Conservation (phyloP, 225 moss, liverwort and hornwort genomes). For the Marchantia polymorpha region DNA sequence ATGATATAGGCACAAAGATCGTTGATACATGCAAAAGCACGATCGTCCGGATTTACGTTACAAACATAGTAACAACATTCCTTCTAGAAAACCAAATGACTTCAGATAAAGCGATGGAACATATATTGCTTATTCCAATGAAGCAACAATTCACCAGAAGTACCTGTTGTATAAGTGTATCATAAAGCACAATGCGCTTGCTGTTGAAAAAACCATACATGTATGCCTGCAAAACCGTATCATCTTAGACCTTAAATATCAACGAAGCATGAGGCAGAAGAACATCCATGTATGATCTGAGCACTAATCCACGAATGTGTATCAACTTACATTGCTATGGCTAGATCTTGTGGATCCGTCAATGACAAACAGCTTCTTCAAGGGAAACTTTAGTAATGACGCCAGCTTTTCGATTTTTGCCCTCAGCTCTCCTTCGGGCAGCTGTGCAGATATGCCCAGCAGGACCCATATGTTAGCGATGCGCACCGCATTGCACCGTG, state of each 20-base stretch:
- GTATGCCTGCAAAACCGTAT: constrained; percentile 50
- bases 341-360: constrained; percentile 92
- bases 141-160: not conserved
- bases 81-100: no score
- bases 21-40: not conserved
- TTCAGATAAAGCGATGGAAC: not conserved
- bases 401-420: constrained; percentile 88
- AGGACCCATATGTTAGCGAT: constrained; percentile 2
- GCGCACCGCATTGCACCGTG: not conserved
- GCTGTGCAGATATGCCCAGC: constrained; percentile 24
- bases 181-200: constrained; percentile 97
- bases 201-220: constrained; percentile 99
- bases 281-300: not conserved
- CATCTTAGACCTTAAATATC: not conserved
- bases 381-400: constrained; percentile 72
- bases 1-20: not conserved
- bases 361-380: constrained; percentile 94
- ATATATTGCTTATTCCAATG: not conserved
- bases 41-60: no score
- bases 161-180: constrained; percentile 90
- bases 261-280: not conserved
- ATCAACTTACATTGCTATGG: constrained; percentile 74
- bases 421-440: constrained; percentile 71
- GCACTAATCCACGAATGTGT: not conserved
- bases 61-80: not conserved